Base-by-base conservation (phyloP, 352 stramenopile genomes). In the Phytophthora quininea region DNA sequence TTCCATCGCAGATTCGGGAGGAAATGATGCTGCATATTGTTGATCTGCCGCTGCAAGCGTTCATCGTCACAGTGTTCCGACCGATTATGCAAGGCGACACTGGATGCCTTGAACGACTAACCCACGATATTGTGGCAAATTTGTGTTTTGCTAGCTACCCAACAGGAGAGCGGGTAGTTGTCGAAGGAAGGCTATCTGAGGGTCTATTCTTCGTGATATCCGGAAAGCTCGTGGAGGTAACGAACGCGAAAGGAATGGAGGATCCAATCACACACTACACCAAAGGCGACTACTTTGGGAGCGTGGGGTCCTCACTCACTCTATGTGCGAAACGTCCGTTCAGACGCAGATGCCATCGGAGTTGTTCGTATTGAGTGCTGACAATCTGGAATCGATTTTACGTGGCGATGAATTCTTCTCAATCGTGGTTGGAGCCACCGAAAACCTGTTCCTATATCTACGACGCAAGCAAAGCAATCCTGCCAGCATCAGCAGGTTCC, bases 151-250 rank as follows among this genome's bases (percentile, higher is more conserved):
- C 8, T 77, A 76, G 35, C 35, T 40, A 40, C 35, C 49, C 2
- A 62, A 64, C n/a, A 7, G 77, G 71, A 4, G 79, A 89, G 54
- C 62, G 64, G 12, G 79, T 89, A 12, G 33, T 87, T 79, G 50
- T 71, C 8, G 47, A 91, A 54, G 79, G 80, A 10, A 64, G 71
- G 8, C 79, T 89, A 29, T 63, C 68, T 2, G 69, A 58, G 15
- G 74, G 75, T 2, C 76, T 91, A 51, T 91, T 86, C 48, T 91
- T 91, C 58, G 80, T 91, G 1, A 75, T 91, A 5, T 71, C 70
- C 10, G 82, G 82, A 0, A 69, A 80, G 29, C 40, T 91, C 1
- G 31, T 67, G 38, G 66, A 58, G 10, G 73, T 62, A 0, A 77
- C 69, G 1, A 64, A 69, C 9, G 50, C 32, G 3, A 40, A 48